Evolutionary conservation across 768 basidiomycete genomes (phyloP).

Genomic region (Lyophyllum semitale): DNA sequence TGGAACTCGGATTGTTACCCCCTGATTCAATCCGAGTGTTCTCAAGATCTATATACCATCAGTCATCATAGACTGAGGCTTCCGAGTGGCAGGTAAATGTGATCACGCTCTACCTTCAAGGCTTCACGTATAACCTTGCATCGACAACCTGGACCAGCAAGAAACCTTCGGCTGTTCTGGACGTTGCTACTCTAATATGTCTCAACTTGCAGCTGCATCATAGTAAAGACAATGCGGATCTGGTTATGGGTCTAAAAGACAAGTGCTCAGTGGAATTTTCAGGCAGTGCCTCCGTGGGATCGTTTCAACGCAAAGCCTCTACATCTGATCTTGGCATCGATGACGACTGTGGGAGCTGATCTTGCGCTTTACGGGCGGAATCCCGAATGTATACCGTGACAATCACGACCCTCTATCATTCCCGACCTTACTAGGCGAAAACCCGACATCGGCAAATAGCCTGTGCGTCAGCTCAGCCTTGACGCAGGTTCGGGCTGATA

Average conservation of each 20-base stretch:
- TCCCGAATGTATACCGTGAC: not conserved
- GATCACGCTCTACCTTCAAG: too few relatives aligned
- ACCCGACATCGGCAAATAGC: constrained; percentile 2
- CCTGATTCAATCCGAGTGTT: not conserved
- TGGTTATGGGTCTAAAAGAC: not conserved
- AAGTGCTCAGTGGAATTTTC: not conserved
- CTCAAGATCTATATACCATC: not conserved
- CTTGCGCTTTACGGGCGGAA: not conserved
- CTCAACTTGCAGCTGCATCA: not conserved
- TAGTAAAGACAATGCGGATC: not conserved
- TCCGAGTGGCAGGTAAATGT: too few relatives aligned
- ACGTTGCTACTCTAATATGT: too few relatives aligned
- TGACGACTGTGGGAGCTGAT: not conserved
- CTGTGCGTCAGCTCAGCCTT: not conserved
- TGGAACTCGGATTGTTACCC: constrained; percentile 2
- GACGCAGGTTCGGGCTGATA: not conserved
- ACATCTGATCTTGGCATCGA: not conserved
- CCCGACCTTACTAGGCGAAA: constrained; percentile 1
- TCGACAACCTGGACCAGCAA: too few relatives aligned
- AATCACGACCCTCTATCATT: constrained; percentile 2
- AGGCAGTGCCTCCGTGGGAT: constrained; percentile 1
- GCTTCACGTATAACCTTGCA: too few relatives aligned
- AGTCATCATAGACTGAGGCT: not conserved
- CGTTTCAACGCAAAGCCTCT: not conserved
- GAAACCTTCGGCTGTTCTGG: too few relatives aligned